Evolutionary conservation across 192 early-diverging fungal species (phyloP).

Genomic region (Mortierella alpina): DNA sequence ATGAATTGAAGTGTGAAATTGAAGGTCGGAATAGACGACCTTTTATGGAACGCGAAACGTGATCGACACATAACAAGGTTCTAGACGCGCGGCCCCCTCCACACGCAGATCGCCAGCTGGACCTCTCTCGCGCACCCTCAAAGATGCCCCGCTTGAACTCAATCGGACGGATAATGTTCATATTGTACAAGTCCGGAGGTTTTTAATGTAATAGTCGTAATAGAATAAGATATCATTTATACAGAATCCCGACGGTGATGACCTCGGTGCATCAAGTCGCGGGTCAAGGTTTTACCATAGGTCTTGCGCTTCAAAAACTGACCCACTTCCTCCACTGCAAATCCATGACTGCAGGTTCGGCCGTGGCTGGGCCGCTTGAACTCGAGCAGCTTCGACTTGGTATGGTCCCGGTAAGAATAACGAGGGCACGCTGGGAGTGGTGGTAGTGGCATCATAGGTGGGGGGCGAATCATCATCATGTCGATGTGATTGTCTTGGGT

Average conservation of each 20-base stretch:
- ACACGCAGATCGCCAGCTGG: no score
- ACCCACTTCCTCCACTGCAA: slow-evolving; percentile 33
- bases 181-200: background rate
- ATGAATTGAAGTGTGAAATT: background rate
- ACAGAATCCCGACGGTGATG: slow-evolving; percentile 34
- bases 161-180: background rate
- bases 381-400: slow-evolving; percentile 26
- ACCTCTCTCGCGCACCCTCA: no score
- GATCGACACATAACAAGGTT: no score
- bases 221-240: background rate
- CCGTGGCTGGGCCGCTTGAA: slow-evolving; percentile 10
- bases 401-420: slow-evolving; percentile 30
- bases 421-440: slow-evolving; percentile 12
- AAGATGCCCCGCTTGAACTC: background rate
- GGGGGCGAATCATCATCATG: slow-evolving; percentile 3
- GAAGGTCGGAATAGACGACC: no score
- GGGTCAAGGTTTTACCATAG: slow-evolving; percentile 35
- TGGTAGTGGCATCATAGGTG: slow-evolving; percentile 31
- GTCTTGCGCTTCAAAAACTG: slow-evolving; percentile 24
- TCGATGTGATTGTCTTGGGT: background rate
- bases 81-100: no score
- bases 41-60: no score
- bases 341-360: slow-evolving; percentile 32
- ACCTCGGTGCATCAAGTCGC: slow-evolving; percentile 34
- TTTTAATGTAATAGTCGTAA: background rate